Conservation (phyloP, 2,329 filamentous ascomycete species). For the Penicillium janthinellum region DNA sequence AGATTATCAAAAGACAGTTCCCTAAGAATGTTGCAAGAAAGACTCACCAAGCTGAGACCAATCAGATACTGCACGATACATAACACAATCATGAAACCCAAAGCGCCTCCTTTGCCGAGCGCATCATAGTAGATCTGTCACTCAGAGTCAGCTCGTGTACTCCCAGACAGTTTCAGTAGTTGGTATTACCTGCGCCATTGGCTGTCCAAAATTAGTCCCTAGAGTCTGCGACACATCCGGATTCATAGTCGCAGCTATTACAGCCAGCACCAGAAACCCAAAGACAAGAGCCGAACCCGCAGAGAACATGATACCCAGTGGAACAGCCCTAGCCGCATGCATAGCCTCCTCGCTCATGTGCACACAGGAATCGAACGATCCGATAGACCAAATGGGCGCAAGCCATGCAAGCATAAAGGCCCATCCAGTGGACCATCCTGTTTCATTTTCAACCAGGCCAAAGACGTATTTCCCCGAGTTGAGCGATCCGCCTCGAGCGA, state of each 20-base stretch:
- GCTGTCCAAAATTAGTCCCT: conserved; percentile 58
- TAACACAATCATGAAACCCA: conserved; percentile 61
- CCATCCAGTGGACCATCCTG: conserved; percentile 60
- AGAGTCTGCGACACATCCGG: conserved; percentile 52
- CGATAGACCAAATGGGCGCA: conserved; percentile 62
- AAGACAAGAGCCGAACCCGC: conserved; percentile 49
- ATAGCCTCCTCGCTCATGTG: conserved; percentile 64
- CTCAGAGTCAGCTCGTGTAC: not conserved
- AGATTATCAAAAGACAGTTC: conserved; percentile 5
- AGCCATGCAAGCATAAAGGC: conserved; percentile 64
- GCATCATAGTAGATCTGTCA: conserved; percentile 61
- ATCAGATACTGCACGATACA: conserved; percentile 66
- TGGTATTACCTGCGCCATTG: conserved; percentile 53
- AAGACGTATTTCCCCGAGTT: conserved; percentile 56
- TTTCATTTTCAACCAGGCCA: conserved; percentile 57
- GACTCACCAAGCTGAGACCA: conserved; percentile 54
- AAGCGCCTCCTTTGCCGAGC: conserved; percentile 59
- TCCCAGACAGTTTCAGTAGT: too few species aligned
- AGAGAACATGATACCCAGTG: conserved; percentile 28
- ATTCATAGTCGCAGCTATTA: conserved; percentile 61
- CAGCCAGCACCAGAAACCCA: conserved; percentile 60
- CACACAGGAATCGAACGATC: conserved; percentile 59
- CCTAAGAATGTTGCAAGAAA: too few species aligned
- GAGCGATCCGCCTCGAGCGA: conserved; percentile 28
- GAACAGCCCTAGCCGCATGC: conserved; percentile 62